Conservation (phyloP, 2,329 filamentous ascomycete genomes). For the Fusarium oxysporum region DNA sequence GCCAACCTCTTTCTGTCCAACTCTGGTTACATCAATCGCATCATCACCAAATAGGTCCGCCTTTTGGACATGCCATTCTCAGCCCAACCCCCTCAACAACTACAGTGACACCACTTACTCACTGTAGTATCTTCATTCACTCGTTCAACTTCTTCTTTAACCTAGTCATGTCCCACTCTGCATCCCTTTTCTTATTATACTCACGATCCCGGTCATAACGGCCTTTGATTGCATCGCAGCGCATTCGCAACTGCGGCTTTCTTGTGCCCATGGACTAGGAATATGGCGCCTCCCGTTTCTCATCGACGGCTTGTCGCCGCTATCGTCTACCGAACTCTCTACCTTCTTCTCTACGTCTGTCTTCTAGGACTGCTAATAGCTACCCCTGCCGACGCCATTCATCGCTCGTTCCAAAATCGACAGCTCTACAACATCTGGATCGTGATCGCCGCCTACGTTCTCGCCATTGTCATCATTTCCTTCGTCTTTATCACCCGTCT, state of each 20-base stretch:
- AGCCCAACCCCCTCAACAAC: constrained; percentile 37
- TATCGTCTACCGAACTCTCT: constrained; percentile 84
- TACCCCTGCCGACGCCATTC: constrained; percentile 83
- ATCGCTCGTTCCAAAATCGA: constrained; percentile 74
- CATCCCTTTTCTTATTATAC: constrained; percentile 24
- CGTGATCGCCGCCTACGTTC: constrained; percentile 78
- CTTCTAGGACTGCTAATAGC: constrained; percentile 80
- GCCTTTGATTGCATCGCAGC: background rate
- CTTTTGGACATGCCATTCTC: constrained; percentile 39
- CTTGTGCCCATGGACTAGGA: constrained; percentile 24
- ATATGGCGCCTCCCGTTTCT: constrained; percentile 52
- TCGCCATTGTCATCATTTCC: constrained; percentile 75
- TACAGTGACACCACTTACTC: constrained; percentile 29
- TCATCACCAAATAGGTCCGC: constrained; percentile 24
- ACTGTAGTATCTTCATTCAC: constrained; percentile 16
- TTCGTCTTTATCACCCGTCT: constrained; percentile 87
- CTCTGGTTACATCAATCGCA: constrained; percentile 24
- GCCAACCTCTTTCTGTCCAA: constrained; percentile 35
- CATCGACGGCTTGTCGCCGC: constrained; percentile 71
- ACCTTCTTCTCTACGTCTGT: constrained; percentile 79
- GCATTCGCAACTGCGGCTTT: constrained; percentile 9
- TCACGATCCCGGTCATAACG: constrained; percentile 26
- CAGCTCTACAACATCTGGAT: constrained; percentile 87
- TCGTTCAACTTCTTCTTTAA: constrained; percentile 32
- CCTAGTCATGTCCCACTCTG: constrained; percentile 46